Percentiles rank a stretch among this genome's conserved stretches.
These are phyloP conservation scores for Wolfiporia cocos DNA, from an alignment of 1,284 basidiomycete species.

Conservation along the genomic window DNA sequence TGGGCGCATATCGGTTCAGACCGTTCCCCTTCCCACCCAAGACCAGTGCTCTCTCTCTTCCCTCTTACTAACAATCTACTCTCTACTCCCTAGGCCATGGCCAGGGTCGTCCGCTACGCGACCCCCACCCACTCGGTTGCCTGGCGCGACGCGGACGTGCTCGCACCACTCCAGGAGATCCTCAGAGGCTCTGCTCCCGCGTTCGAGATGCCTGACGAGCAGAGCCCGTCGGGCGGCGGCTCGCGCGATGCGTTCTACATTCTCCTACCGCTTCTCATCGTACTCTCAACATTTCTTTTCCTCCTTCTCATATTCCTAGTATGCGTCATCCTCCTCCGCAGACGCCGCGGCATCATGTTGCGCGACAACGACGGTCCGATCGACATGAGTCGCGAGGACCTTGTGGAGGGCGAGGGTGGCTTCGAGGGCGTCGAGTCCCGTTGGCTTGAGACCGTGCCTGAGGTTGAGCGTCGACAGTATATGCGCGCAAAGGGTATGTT, in stretches of 20 bases:
- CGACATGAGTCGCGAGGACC: conserved; percentile 88
- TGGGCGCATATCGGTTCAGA: conserved; percentile 7
- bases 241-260: conserved; percentile 61
- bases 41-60: conserved; percentile 6
- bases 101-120: conserved; percentile 7
- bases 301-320: conserved; percentile 87
- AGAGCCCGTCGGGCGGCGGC: conserved; percentile 10
- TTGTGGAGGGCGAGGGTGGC: conserved; percentile 86
- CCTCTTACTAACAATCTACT: conserved; percentile 2
- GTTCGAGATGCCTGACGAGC: conserved; percentile 22
- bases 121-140: conserved; percentile 13
- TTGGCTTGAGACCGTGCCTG: conserved; percentile 86
- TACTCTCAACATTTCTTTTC: conserved; percentile 89
- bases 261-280: conserved; percentile 86
- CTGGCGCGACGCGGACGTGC: conserved; percentile 10
- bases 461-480: conserved; percentile 69
- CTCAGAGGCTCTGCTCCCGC: conserved; percentile 14
- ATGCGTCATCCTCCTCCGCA: conserved; percentile 79
- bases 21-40: conserved; percentile 11
- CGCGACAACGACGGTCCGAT: conserved; percentile 88
- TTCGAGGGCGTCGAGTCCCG: conserved; percentile 87
- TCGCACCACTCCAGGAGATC: conserved; percentile 23
- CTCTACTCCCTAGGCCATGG: conserved; percentile 13
- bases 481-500: conserved; percentile 80
- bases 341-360: conserved; percentile 77